Evolutionary conservation across 768 basidiomycete genomes (phyloP), one percentile per base, ranked within the genome.

Genomic region (Psilocybe cubensis): DNA sequence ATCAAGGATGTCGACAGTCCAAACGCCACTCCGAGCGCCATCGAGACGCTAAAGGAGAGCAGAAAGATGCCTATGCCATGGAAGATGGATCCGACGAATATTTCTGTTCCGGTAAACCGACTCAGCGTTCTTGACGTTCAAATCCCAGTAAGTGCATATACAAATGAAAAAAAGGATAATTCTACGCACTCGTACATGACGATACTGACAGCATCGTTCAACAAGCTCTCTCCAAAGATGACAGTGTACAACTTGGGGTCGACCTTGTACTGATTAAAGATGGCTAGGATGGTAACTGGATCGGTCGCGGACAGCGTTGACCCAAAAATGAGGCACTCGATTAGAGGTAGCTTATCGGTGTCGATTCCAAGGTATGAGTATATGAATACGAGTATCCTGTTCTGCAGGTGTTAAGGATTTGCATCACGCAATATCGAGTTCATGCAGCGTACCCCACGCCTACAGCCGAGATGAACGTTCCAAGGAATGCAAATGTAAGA

Each of bases 141-240:
- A 47, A 35, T 50, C n/a, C n/a, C 21, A 33, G 47, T 47, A 14
- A 17, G n/a, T 33, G 23, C 8, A 29, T 21, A 28, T 5, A 29
- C 50, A 45, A 41, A 41, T 33, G 42, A 51, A 58, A 9, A 25
- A 18, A 14, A 29, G 25, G 27, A 25, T 58, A 43, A n/a, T n/a
- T 5, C 18, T n/a, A 90, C 95, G 80, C 71, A 98, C 95, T 99
- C 97, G 74, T 98, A 98, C 92, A 99, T 95, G 73, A 98, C 96
- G 78, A 98, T 98, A 82, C 93, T 94, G 68, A 98, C 97, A 18
- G 97, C 97, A 79, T 99, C 97, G 75, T 99, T 99, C 58, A 99
- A 76, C 57, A 99, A 81, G 73, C 89, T 92, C 73, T 98, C 97
- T 24, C 97, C 97, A 67, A 98, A 99, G 62, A 99, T 99, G 72